Percentiles rank a stretch among this genome's conserved stretches.
Conservation (phyloP, 2,329 filamentous ascomycete species). For the Corniculantispora saksenae region DNA sequence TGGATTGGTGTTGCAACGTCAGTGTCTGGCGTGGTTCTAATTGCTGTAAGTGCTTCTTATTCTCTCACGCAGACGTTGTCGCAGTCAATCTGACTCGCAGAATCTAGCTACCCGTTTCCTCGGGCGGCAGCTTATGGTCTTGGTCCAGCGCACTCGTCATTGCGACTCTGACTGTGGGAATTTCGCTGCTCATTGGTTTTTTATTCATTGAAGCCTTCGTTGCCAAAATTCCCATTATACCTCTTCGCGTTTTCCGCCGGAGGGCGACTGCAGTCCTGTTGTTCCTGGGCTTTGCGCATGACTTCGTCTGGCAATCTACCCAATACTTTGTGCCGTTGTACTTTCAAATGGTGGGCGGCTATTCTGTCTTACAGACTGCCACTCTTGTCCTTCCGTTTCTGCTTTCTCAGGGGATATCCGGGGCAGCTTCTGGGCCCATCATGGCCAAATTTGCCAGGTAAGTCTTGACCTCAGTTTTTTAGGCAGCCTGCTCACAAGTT, state of each 20-base stretch:
- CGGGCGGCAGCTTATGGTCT: neutral
- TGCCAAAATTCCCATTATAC: neutral
- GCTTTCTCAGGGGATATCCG: neutral
- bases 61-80: too few species aligned
- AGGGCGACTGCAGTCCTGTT: neutral
- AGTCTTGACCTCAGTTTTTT: neutral
- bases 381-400: neutral
- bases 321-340: neutral
- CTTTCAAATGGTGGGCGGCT: neutral
- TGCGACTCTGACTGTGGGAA: neutral
- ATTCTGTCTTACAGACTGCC: neutral
- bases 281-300: neutral
- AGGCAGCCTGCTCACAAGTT: neutral
- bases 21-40: neutral
- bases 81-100: neutral
- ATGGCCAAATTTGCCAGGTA: constrained; percentile 4
- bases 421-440: neutral
- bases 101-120: neutral
- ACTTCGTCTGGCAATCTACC: neutral
- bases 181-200: neutral
- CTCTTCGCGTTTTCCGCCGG: neutral
- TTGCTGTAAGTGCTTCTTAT: neutral
- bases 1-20: neutral
- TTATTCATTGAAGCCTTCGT: neutral
- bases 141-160: neutral